Evolutionary conservation across 2,329 filamentous ascomycete species (phyloP).

Genomic region (Neopestalotiopsis rosae): DNA sequence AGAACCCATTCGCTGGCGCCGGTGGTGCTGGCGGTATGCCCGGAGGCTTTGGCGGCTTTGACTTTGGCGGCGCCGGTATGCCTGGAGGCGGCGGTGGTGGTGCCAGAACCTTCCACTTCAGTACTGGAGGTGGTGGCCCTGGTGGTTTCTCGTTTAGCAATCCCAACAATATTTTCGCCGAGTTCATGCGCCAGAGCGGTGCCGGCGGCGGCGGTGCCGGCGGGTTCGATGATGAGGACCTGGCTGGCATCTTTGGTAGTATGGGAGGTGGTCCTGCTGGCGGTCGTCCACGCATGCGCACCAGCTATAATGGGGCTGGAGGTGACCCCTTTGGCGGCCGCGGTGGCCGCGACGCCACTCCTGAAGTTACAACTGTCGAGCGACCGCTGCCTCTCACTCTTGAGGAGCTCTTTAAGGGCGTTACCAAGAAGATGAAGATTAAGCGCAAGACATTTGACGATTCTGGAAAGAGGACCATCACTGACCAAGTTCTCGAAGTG

Average conservation of each 20-base stretch:
- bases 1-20: conserved; percentile 65
- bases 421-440: conserved; percentile 97
- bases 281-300: conserved; percentile 43
- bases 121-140: conserved; percentile 55
- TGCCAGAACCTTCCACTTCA: conserved; percentile 68
- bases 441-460: conserved; percentile 95
- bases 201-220: conserved; percentile 43
- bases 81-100: conserved; percentile 50
- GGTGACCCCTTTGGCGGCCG: conserved; percentile 27
- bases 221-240: conserved; percentile 51
- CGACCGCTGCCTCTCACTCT: conserved; percentile 79
- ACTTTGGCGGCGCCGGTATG: conserved; percentile 54
- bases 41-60: conserved; percentile 58
- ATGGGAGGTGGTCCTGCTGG: conserved; percentile 45
- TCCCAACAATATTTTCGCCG: conserved; percentile 82
- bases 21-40: conserved; percentile 57
- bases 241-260: conserved; percentile 44
- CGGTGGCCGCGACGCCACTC: conserved; percentile 61
- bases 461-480: conserved; percentile 80
- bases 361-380: conserved; percentile 91
- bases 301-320: conserved; percentile 32
- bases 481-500: conserved; percentile 91
- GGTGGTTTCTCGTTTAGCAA: conserved; percentile 83
- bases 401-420: conserved; percentile 87
- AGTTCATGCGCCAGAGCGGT: conserved; percentile 72